phyloP scores from a whole-genome alignment of 1,284 basidiomycete genomes.

The Austroboletus niveus region DNA sequence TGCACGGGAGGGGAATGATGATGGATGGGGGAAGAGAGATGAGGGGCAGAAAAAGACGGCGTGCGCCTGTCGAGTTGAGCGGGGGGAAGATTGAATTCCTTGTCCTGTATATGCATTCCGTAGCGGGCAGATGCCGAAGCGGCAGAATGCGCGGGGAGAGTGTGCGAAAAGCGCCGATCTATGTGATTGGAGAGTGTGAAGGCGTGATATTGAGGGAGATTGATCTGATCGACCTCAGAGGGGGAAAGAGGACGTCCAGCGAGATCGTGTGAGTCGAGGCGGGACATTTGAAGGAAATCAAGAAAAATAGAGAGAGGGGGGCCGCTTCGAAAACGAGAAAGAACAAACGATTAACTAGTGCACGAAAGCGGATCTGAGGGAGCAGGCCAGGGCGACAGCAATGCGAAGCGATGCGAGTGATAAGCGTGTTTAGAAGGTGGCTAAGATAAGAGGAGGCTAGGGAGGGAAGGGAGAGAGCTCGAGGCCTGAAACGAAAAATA shows the following conservation, averaged over 20 bases:
- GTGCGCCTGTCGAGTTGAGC: slow-evolving; percentile 40
- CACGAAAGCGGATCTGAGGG: slow-evolving; percentile 33
- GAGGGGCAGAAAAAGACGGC: slow-evolving; percentile 25
- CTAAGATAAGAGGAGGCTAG: slow-evolving; percentile 30
- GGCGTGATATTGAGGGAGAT: slow-evolving; percentile 12
- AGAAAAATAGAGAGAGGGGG: not conserved
- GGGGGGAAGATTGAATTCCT: slow-evolving; percentile 32
- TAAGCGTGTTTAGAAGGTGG: slow-evolving; percentile 29
- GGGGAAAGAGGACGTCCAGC: slow-evolving; percentile 29
- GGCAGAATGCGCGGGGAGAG: slow-evolving; percentile 13
- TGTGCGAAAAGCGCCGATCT: slow-evolving; percentile 23
- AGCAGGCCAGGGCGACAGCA: slow-evolving; percentile 30
- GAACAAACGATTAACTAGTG: slow-evolving; percentile 32
- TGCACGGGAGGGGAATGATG: slow-evolving; percentile 30
- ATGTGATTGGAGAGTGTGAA: slow-evolving; percentile 11
- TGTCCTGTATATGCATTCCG: slow-evolving; percentile 38
- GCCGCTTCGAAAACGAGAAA: slow-evolving; percentile 12
- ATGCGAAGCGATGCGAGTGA: slow-evolving; percentile 36
- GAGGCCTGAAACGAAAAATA: slow-evolving; percentile 28
- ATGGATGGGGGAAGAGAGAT: slow-evolving; percentile 34
- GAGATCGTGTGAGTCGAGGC: slow-evolving; percentile 42
- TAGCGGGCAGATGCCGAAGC: slow-evolving; percentile 32
- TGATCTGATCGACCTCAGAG: slow-evolving; percentile 20
- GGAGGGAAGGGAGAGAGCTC: slow-evolving; percentile 10
- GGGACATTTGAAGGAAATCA: slow-evolving; percentile 35